A percentile compares a stretch with the other conserved stretches of the same genome.
These are phyloP conservation scores for Tagetes patula DNA, from an alignment of 129 eudicot species.

Conservation along the genomic window DNA sequence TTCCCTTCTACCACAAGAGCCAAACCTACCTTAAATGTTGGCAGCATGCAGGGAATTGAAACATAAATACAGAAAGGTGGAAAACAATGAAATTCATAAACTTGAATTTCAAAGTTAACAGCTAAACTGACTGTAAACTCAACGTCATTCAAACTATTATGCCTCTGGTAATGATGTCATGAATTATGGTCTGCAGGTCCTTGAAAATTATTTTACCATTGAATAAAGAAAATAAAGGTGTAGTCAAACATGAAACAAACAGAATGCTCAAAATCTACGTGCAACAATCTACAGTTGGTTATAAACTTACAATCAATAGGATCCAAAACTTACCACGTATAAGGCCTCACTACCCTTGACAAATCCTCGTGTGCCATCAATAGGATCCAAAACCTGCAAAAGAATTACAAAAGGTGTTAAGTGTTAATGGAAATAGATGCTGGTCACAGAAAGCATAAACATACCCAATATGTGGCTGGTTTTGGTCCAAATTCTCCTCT, in stretches of 20 bases:
- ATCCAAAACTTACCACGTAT: slow-evolving; percentile 68
- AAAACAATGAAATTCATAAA: neutral
- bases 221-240: neutral
- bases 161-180: neutral
- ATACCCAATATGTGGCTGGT: slow-evolving; percentile 96
- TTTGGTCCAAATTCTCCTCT: slow-evolving; percentile 76
- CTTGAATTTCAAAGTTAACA: neutral
- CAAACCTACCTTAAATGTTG: slow-evolving; percentile 77
- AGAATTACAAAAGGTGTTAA: neutral
- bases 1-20: slow-evolving; percentile 95
- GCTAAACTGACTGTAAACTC: neutral
- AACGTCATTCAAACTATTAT: neutral
- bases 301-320: neutral
- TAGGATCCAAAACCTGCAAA: slow-evolving; percentile 89
- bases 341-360: slow-evolving; percentile 78
- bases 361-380: slow-evolving; percentile 97
- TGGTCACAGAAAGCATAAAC: slow-evolving; percentile 11
- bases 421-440: too few species aligned
- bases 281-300: neutral
- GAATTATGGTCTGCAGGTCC: too few species aligned
- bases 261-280: neutral
- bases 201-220: neutral
- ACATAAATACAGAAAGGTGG: neutral
- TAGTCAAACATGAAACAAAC: neutral
- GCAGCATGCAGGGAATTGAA: neutral